Evolutionary conservation across 148 eudicot species (phyloP).

Genomic region (Rhododendron molle): DNA sequence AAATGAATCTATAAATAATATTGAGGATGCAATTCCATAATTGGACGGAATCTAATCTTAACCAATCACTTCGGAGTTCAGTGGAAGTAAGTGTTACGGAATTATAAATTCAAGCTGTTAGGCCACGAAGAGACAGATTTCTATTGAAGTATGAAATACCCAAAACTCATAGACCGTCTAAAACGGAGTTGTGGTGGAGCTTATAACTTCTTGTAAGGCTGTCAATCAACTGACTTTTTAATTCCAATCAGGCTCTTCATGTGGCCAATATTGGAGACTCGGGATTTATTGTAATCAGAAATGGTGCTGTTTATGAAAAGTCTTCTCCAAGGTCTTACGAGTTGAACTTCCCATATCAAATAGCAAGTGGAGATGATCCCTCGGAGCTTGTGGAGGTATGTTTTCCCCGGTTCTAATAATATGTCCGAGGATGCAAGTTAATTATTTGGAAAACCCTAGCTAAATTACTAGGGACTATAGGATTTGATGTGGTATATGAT

Average conservation of each 20-base stretch:
- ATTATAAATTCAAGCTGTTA: background rate
- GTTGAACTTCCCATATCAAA: constrained; percentile 61
- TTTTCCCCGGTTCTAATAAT: background rate
- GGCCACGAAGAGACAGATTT: background rate
- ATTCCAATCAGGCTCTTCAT: constrained; percentile 43
- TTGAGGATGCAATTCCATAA: background rate
- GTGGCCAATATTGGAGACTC: constrained; percentile 87
- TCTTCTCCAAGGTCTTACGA: constrained; percentile 73
- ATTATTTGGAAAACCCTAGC: background rate
- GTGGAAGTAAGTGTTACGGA: background rate
- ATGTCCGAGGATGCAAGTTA: background rate
- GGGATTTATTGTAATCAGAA: constrained; percentile 58
- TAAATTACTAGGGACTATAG: background rate
- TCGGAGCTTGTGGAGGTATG: constrained; percentile 57
- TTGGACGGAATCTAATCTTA: background rate
- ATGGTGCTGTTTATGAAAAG: constrained; percentile 44
- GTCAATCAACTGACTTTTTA: background rate
- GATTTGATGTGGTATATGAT: background rate
- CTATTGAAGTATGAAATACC: background rate
- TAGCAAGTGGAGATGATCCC: constrained; percentile 47
- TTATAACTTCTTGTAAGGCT: background rate
- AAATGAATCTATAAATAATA: background rate
- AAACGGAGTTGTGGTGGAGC: background rate
- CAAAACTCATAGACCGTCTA: background rate
- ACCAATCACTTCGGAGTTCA: background rate